These are phyloP conservation scores for Penstemon davidsonii DNA, from an alignment of 257 asterid species.

Conservation along the genomic window DNA sequence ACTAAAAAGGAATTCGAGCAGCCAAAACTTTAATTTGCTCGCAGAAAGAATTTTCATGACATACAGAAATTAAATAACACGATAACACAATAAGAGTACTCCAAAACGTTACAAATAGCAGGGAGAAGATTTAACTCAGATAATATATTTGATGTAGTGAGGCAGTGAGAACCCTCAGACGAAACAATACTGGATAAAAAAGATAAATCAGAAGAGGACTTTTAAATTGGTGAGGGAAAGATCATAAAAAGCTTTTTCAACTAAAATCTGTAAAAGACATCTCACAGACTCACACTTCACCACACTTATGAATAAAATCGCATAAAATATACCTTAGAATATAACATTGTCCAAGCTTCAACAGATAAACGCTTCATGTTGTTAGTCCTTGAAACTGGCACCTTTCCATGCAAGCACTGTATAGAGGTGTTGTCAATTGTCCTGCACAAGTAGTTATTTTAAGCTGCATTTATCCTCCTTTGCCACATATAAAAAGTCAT, in stretches of 20 bases:
- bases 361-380: conserved; percentile 80
- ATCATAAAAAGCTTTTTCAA: neutral
- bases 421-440: conserved; percentile 75
- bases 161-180: neutral
- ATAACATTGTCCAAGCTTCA: conserved; percentile 80
- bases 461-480: conserved; percentile 22
- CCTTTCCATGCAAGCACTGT: conserved; percentile 84
- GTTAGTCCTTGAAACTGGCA: conserved; percentile 69
- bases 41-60: neutral
- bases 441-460: conserved; percentile 49
- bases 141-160: conserved; percentile 4
- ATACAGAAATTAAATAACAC: neutral
- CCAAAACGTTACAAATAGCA: neutral
- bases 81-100: neutral
- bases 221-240: neutral
- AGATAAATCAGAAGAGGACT: neutral
- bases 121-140: neutral
- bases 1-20: too few relatives aligned
- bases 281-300: conserved; percentile 11
- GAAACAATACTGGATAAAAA: neutral
- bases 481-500: conserved; percentile 15
- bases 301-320: conserved; percentile 29
- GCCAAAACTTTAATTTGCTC: too few relatives aligned
- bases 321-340: conserved; percentile 65
- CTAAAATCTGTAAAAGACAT: conserved; percentile 16